Evolutionary conservation across 73 alveolate species (phyloP), one percentile per base, ranked within the genome.

Genomic region (Symbiodinium pilosum): DNA sequence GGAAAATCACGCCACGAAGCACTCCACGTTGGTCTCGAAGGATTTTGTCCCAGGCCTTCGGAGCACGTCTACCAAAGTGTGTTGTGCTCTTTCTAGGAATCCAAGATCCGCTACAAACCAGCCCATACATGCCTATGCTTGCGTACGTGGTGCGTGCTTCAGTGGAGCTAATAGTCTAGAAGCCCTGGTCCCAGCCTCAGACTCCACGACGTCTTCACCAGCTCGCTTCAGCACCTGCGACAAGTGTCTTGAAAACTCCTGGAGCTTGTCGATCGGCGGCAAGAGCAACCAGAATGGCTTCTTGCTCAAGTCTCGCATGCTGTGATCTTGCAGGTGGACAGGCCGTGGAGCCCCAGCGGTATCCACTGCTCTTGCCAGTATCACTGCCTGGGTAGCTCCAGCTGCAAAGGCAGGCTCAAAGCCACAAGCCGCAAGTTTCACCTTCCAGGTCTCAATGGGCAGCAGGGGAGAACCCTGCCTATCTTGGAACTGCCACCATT

Each of bases 401-500:
- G 24, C 12, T 34, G 34, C 14, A 18, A 38, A 20, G 6, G 41
- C 18, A 4, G 64, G 68, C 40, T 40, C 36, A 24, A 86, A 86
- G 39, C 93, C 93, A 5, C 39, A 42, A 8, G 28, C 36, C n/a
- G 11, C 41, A 43, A 86, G 83, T 32, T 9, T 30, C 83, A 38
- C 36, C 43, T 52, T 7, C 93, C 93, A 86, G 16, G 40, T 14
- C 84, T 21, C 32, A 3, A 5, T 9, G 28, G 93, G 43, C 47
- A 86, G 93, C 93, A 86, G 24, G 12, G 93, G 83, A 18, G 52
- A 20, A 51, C 21, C 44, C 1, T 30, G 93, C 30, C 64, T 43
- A 14, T 34, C 77, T n/a, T 20, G 18, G 38, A 47, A 51, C 38
- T 56, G 52, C 93, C 93, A 86, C 93, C 93, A 86, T 4, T 83